Evolutionary conservation across 805 yeast genomes (phyloP), one percentile per base, ranked within the genome.

Genomic region (Naumovozyma dairenensis): DNA sequence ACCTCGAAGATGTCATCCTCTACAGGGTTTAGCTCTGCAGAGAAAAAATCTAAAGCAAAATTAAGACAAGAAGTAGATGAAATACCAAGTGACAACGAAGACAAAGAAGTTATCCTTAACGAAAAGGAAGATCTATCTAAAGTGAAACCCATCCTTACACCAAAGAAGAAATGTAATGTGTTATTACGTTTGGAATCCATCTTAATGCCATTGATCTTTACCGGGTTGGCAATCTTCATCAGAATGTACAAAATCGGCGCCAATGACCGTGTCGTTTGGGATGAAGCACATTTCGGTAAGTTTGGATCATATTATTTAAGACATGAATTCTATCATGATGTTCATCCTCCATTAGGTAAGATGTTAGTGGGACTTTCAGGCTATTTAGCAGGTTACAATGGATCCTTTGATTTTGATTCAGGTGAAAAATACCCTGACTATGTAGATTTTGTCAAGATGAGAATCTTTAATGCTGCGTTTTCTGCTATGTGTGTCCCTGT

Each of bases 201-300:
- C 29, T 33, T 61, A 14, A 66, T 67, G 32, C 74, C 77, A 2
- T 18, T 70, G 4, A 5, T 65, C 1, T 53, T 72, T 30, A 70
- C 77, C 0, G 42, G 48, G 0, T 15, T 70, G 4, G 66, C 82
- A 3, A 59, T 71, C 19, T 71, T 65, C 39, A 69, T 77, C 6
- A 67, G 92, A 48, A 65, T 77, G 40, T 69, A 76, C 47, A 66
- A 69, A 31, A 75, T 82, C 32, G 75, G 71, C 16, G 58, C 60
- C 21, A 68, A 75, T 37, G 56, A 70, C 32, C 67, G 65, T 35
- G 89, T 82, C 31, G 79, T 80, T 6, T 82, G 94, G 94, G 94
- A 82, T 62, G 94, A 82, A 57, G 92, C 93, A 5, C 94, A 82
- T 64, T 82, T 82, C 55, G 94, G 92, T 28, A 80, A 80, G 54